Evolutionary conservation across 495 filamentous ascomycete species (phyloP), one percentile per base, ranked within the genome.

Genomic region (Clavariopsis aquatica): DNA sequence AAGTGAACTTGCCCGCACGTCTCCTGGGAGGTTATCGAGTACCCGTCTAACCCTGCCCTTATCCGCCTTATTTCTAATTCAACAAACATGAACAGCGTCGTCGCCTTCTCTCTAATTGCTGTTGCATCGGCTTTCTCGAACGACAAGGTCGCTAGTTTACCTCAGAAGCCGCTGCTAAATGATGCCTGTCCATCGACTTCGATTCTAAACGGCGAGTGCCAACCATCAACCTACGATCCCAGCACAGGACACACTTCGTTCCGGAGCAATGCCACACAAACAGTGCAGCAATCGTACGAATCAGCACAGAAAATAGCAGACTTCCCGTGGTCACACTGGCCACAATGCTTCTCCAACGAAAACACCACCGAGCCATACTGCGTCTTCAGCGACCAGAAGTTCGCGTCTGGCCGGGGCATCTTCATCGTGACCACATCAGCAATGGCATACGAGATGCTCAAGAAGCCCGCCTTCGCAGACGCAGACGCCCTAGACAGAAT

Each of bases 301-400:
- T 51, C 61, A 1, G 43, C 52, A 17, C 52, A 57, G 12, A 12
- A 24, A 1, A 27, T 27, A 1, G 22, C 31, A 31, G 38, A 66
- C 51, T 61, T 66, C 28, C 64, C 64, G 17, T 66, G 64, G 64
- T 61, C 64, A 6, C 57, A 49, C 38, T 66, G 51, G 49, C 64
- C 64, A 13, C 34, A 60, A 60, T 66, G 64, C 51, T 66, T 60
- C 29, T 34, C 57, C 27, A 66, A 61, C 57, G 64, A 66, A 45
- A 56, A 55, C 38, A 66, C 57, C 36, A 56, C 49, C 0, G 56
- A 60, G 51, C 64, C 64, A 2, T 34, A 52, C 15, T 68, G 65
- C 53, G 60, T 68, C 41, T 68, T 62, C 59, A 62, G 24, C 29
- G 12, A 36, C 19, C 58, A 62, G 19, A 22, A 26, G 1, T 68